Conservation (phyloP, 2,329 filamentous ascomycete genomes). For the Rhytidhysteron rufulum region DNA sequence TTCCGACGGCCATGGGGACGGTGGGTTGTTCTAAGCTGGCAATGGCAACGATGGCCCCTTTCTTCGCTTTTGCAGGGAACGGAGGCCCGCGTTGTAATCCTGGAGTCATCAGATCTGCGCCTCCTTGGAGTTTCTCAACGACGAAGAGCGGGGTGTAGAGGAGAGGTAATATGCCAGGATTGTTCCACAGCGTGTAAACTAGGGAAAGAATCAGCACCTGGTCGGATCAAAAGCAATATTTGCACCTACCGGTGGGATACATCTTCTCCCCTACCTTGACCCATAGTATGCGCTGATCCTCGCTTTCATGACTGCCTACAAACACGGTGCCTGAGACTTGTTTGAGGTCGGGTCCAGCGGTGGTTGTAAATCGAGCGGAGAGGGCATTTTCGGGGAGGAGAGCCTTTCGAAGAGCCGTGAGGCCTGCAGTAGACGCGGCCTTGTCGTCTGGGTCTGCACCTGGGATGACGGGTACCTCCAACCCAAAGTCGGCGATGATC, state of each 20-base stretch:
- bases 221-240: conserved; percentile 16
- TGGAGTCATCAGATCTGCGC: conserved; percentile 67
- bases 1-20: conserved; percentile 61
- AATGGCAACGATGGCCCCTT: conserved; percentile 60
- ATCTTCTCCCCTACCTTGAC: conserved; percentile 57
- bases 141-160: conserved; percentile 61
- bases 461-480: conserved; percentile 42
- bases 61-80: conserved; percentile 56
- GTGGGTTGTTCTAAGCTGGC: conserved; percentile 57
- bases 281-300: conserved; percentile 60
- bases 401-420: conserved; percentile 53
- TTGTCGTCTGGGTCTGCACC: conserved; percentile 41
- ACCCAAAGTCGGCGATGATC: conserved; percentile 60
- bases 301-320: conserved; percentile 53
- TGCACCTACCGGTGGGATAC: conserved; percentile 42
- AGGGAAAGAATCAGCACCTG: not conserved
- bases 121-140: conserved; percentile 60
- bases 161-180: conserved; percentile 57
- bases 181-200: conserved; percentile 65
- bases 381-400: conserved; percentile 61
- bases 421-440: conserved; percentile 39
- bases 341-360: conserved; percentile 58
- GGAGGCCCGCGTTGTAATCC: conserved; percentile 62
- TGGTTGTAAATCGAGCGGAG: conserved; percentile 63
- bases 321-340: conserved; percentile 63